These are phyloP conservation scores for Pleurotus tuoliensis DNA, from an alignment of 768 basidiomycete species.

Conservation along the genomic window DNA sequence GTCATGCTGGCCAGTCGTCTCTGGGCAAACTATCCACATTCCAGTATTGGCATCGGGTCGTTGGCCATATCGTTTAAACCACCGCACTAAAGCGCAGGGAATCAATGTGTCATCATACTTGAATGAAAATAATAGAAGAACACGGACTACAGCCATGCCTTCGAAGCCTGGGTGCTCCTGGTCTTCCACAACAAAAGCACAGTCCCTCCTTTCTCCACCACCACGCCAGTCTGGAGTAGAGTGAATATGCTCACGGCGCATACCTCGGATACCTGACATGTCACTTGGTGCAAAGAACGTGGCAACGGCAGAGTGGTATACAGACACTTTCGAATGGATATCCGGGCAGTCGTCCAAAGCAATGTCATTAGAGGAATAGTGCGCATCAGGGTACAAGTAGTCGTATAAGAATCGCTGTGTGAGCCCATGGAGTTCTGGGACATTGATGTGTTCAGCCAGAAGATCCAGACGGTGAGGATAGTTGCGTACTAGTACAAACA, in stretches of 20 bases:
- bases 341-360: not conserved
- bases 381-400: slow-evolving; percentile 15
- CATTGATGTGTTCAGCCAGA: slow-evolving; percentile 13
- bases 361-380: not conserved
- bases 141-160: slow-evolving; percentile 20
- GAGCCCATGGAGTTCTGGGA: slow-evolving; percentile 19
- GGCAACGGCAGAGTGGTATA: slow-evolving; percentile 14
- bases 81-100: slow-evolving; percentile 25
- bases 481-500: slow-evolving; percentile 16
- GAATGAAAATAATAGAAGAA: slow-evolving; percentile 21
- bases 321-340: not conserved
- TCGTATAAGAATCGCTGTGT: slow-evolving; percentile 22
- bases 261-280: slow-evolving; percentile 21
- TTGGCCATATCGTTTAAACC: slow-evolving; percentile 16
- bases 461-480: slow-evolving; percentile 7
- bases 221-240: slow-evolving; percentile 18
- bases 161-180: slow-evolving; percentile 10
- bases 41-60: slow-evolving; percentile 19
- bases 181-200: slow-evolving; percentile 18
- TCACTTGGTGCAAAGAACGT: slow-evolving; percentile 26
- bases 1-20: not conserved
- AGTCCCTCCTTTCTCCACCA: slow-evolving; percentile 16
- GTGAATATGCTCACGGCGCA: slow-evolving; percentile 23
- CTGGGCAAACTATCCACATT: slow-evolving; percentile 22
- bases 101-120: slow-evolving; percentile 11